Evolutionary conservation across 2,329 filamentous ascomycete species (phyloP), one percentile per base, ranked within the genome.

Genomic region (Penicillium polonicum): DNA sequence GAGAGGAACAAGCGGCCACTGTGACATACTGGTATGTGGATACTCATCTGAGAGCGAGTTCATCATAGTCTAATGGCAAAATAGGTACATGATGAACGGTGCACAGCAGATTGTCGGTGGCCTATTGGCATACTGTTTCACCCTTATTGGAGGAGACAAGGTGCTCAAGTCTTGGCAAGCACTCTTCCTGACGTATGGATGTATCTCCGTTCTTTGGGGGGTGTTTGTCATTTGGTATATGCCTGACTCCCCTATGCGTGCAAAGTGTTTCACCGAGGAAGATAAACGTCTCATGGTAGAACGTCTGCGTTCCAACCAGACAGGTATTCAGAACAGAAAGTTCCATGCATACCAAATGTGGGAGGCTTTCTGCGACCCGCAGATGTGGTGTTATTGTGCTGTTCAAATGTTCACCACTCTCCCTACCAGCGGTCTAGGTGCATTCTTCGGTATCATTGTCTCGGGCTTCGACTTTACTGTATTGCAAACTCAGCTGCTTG

Each of bases 401-500:
- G 86, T 91, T 46, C 83, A 86, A 52, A 77, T 92, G 23, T 88
- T 85, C 73, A 91, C 89, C 0, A 91, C 88, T 0, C 77, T 92
- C 2, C 89, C 88, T 0, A 91, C 88, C 0, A 86, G 83, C 21
- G 88, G 89, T 0, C 81, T 92, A 0, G 88, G 89, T 7, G 85
- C 85, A 0, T 92, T 91, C 69, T 85, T 87, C 53, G 88, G 88
- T 61, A 88, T 92, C 65, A 88, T 92, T 65, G 90, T 92, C 72
- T 83, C 81, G 55, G 79, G 80, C n/a, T 86, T 92, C 58, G 76
- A 86, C 0, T 92, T 91, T 67, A 80, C 76, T 0, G 76, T 78
- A 0, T 78, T 91, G 7, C 76, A 92, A 72, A 90, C 88, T 0
- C 88, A 91, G 73, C 77, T 92, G 1, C 76, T 92, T 25, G 83